Evolutionary conservation across 345 rosid genomes (phyloP).

Genomic region (Eucalyptus urophylla): DNA sequence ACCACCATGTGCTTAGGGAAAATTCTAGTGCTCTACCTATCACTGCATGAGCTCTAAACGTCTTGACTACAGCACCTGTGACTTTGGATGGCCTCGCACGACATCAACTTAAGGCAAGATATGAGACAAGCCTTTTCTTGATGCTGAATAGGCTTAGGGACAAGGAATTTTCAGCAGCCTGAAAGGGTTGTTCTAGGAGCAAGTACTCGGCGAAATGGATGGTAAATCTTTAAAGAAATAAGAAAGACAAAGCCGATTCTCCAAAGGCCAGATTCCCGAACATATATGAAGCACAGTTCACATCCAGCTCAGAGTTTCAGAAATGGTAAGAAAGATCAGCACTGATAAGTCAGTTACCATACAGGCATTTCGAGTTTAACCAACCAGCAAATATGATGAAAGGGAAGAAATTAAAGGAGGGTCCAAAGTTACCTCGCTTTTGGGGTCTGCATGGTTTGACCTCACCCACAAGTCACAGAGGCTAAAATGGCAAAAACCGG

Average conservation of each 20-base stretch:
- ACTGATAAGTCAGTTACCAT: neutral
- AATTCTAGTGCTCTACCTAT: neutral
- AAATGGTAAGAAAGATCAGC: neutral
- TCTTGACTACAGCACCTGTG: neutral
- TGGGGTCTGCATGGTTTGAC: slow-evolving; percentile 76
- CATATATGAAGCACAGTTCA: neutral
- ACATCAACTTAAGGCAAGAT: neutral
- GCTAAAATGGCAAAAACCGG: neutral
- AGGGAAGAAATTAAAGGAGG: neutral
- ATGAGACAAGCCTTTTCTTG: neutral
- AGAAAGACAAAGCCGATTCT: neutral
- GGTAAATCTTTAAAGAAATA: neutral
- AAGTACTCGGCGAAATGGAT: neutral
- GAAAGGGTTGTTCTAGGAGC: neutral
- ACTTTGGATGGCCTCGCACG: neutral
- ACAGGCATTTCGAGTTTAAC: neutral
- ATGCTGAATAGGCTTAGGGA: neutral
- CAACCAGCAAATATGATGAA: neutral
- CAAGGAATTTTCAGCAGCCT: neutral
- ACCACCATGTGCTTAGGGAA: neutral
- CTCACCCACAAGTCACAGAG: neutral
- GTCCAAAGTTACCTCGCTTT: slow-evolving; percentile 58
- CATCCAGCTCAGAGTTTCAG: neutral
- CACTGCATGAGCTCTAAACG: neutral
- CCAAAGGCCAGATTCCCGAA: neutral